These are phyloP conservation scores for Ceratobasidium sp. DNA, from an alignment of 1,284 basidiomycete genomes.

Conservation along the genomic window DNA sequence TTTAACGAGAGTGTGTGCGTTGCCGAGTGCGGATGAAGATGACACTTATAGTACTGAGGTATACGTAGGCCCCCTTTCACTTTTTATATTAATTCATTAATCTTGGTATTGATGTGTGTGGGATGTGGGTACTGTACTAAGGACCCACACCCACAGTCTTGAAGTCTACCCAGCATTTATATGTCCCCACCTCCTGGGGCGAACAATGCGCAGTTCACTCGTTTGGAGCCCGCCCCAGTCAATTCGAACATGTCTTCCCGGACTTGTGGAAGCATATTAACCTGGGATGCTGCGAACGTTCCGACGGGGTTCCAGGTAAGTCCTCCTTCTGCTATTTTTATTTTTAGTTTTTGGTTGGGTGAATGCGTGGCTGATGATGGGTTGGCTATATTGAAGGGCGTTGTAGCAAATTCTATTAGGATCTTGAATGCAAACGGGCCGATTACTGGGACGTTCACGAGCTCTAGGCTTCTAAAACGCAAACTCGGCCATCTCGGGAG, in stretches of 20 bases:
- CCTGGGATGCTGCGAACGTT: slow-evolving; percentile 21
- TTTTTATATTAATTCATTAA: not conserved
- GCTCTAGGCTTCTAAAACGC: no score
- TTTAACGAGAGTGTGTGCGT: slow-evolving; percentile 13
- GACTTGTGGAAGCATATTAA: slow-evolving; percentile 12
- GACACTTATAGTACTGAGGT: slow-evolving; percentile 24
- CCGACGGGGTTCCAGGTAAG: slow-evolving; percentile 18
- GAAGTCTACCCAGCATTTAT: slow-evolving; percentile 29
- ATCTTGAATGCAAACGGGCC: slow-evolving; percentile 16
- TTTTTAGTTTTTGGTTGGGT: not conserved
- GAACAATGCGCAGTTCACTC: not conserved
- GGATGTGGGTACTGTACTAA: not conserved
- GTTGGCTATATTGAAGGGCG: no score
- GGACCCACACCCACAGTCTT: not conserved
- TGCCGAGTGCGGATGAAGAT: slow-evolving; percentile 24
- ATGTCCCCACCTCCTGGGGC: not conserved
- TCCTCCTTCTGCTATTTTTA: not conserved
- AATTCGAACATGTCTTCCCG: slow-evolving; percentile 37
- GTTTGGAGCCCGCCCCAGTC: slow-evolving; percentile 33
- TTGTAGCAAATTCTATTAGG: not conserved
- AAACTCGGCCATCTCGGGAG: no score
- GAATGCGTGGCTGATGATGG: no score
- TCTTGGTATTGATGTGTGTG: not conserved
- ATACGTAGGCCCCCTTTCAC: slow-evolving; percentile 4
- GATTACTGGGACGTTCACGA: slow-evolving; percentile 84